A percentile compares a stretch with the other conserved stretches of the same genome.
These are phyloP conservation scores for Fomes fomentarius DNA, from an alignment of 1,284 basidiomycete genomes.

Conservation along the genomic window DNA sequence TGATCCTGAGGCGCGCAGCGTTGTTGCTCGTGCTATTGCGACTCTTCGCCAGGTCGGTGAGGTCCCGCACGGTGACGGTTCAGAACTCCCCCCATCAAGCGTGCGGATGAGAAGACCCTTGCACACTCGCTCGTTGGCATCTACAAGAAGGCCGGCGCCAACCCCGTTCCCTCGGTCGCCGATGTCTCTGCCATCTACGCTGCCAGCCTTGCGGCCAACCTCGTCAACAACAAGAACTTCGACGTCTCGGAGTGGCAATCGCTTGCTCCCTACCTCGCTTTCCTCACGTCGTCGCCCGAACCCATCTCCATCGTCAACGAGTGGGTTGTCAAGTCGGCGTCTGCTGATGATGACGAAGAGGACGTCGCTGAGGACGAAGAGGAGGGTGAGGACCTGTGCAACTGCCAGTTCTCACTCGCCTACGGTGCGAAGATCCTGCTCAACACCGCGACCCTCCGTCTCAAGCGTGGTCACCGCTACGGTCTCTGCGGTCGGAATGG, in stretches of 20 bases:
- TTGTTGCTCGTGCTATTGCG: constrained; percentile 87
- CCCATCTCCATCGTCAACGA: constrained; percentile 76
- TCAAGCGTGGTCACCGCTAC: constrained; percentile 98
- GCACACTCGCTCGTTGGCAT: constrained; percentile 69
- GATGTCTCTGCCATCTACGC: constrained; percentile 75
- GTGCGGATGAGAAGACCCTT: constrained; percentile 70
- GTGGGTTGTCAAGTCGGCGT: constrained; percentile 88
- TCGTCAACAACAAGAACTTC: constrained; percentile 91
- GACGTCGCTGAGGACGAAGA: constrained; percentile 87
- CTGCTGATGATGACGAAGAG: constrained; percentile 74
- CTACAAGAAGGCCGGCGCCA: constrained; percentile 83
- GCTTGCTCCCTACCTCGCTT: constrained; percentile 78
- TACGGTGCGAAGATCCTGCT: constrained; percentile 99
- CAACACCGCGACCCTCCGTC: constrained; percentile 94
- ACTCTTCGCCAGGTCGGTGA: constrained; percentile 94
- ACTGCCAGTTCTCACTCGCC: constrained; percentile 97
- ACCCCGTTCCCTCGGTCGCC: constrained; percentile 54
- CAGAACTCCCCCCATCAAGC: constrained; percentile 86
- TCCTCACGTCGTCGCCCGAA: constrained; percentile 69
- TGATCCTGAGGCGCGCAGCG: constrained; percentile 93
- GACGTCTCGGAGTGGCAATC: constrained; percentile 88
- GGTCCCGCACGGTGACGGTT: constrained; percentile 84
- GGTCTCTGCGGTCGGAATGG: constrained; percentile 98
- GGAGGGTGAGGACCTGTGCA: constrained; percentile 97
- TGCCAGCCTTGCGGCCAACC: constrained; percentile 79